Conservation (phyloP, 2,329 filamentous ascomycete genomes). For the Colletotrichum tropicale region DNA sequence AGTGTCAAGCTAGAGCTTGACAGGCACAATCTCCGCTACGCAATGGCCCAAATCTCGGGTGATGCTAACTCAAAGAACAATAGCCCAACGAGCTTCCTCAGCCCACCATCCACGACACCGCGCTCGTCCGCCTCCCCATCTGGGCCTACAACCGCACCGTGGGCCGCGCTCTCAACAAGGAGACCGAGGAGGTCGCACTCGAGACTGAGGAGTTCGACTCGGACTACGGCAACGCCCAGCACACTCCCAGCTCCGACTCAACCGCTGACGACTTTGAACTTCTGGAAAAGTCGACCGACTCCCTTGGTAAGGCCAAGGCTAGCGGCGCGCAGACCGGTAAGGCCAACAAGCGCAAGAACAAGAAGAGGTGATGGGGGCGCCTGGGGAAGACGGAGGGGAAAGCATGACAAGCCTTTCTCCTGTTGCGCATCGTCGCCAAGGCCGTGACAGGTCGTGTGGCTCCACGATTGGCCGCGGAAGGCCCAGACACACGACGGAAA, state of each 20-base stretch:
- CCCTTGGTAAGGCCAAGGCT: slow-evolving; percentile 55
- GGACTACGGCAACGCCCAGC: slow-evolving; percentile 55
- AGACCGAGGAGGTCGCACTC: slow-evolving; percentile 37
- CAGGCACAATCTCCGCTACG: background rate
- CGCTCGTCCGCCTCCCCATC: slow-evolving; percentile 78
- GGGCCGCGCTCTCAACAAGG: slow-evolving; percentile 51
- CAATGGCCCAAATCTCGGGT: background rate
- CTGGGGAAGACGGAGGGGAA: background rate
- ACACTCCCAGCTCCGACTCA: slow-evolving; percentile 61
- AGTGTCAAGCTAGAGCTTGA: background rate
- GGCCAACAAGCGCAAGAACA: slow-evolving; percentile 58
- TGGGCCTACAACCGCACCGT: slow-evolving; percentile 69
- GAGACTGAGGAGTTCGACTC: slow-evolving; percentile 42
- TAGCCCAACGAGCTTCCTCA: slow-evolving; percentile 79
- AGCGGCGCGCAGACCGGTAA: slow-evolving; percentile 51
- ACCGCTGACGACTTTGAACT: slow-evolving; percentile 67
- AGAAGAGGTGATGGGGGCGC: slow-evolving; percentile 51
- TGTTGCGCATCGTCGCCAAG: background rate
- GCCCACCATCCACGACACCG: slow-evolving; percentile 82
- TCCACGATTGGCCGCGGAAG: background rate
- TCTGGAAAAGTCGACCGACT: slow-evolving; percentile 64
- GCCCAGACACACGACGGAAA: background rate
- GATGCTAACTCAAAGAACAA: slow-evolving; percentile 22
- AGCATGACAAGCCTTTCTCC: background rate
- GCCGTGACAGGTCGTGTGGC: background rate